phyloP scores from a whole-genome alignment of 2,329 filamentous ascomycete genomes.

The Dothideomycetidae sp. region DNA sequence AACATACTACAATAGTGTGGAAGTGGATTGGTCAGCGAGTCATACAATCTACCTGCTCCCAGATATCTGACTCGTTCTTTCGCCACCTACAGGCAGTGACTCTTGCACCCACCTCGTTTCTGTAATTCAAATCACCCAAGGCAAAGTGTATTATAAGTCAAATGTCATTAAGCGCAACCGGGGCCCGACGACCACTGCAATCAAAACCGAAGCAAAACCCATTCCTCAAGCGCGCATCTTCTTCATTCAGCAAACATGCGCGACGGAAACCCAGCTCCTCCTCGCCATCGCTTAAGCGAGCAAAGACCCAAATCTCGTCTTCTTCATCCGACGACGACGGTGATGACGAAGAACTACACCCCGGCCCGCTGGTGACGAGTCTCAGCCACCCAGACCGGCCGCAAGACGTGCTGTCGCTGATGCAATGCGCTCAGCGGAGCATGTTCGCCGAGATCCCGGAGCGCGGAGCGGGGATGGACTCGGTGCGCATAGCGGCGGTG shows the following conservation, averaged over 20 bases:
- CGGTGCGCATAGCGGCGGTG: conserved; percentile 47
- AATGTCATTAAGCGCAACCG: conserved; percentile 14
- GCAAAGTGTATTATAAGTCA: no score
- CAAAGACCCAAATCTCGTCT: conserved; percentile 8
- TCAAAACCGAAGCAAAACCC: conserved; percentile 13
- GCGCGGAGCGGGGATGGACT: conserved; percentile 45
- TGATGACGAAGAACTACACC: conserved; percentile 39
- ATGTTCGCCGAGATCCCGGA: conserved; percentile 54
- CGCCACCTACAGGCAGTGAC: no score
- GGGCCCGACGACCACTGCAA: conserved; percentile 11
- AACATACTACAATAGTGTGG: no score
- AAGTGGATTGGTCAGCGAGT: no score
- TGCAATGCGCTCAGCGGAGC: conserved; percentile 43
- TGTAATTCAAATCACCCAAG: no score
- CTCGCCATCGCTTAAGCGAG: conserved; percentile 10
- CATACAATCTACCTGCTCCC: no score
- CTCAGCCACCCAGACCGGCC: conserved; percentile 47
- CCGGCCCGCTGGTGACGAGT: conserved; percentile 42
- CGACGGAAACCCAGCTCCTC: conserved; percentile 22
- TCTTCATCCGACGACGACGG: conserved; percentile 12
- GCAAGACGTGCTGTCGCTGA: conserved; percentile 37
- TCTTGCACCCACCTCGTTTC: no score
- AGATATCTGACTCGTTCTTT: no score
- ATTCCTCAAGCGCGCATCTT: conserved; percentile 15
- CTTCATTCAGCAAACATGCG: conserved; percentile 22